Evolutionary conservation across 495 filamentous ascomycete species (phyloP), one percentile per base, ranked within the genome.

Genomic region (Trichoderma gamsii): DNA sequence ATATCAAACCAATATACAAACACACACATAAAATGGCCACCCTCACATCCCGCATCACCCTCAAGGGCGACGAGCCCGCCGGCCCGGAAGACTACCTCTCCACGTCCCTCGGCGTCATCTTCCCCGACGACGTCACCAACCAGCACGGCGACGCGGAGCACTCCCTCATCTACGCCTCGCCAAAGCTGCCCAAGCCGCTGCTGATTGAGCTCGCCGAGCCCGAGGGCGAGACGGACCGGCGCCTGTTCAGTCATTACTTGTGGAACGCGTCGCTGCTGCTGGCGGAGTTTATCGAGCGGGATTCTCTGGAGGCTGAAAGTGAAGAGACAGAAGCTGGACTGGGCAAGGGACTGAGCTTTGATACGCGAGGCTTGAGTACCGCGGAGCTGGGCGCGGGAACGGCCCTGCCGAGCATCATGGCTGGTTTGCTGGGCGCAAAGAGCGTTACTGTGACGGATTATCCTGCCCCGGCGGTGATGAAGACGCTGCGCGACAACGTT

Each of bases 201-300:
- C 70, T 81, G 56, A 77, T 91, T 63, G 71, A 72, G 4, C 81
- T 88, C 13, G 82, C 85, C 1, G 81, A 89, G 70, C 85, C 87
- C 1, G 74, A 82, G 25, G 79, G 76, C 1, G 85, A 89, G 35
- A 79, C 84, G 49, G 85, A 84, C 18, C 76, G 89, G 66, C 80
- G 76, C 51, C 83, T 95, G 46, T 96, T 93, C 75, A 88, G 88
- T 43, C 93, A 96, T 75, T 90, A 90, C 75, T 77, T 97, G 7
- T 97, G 93, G 93, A 96, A 94, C 74, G 82, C 91, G n/a, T 87
- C 83, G 0, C 78, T 94, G 70, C 80, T 89, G 67, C 80, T 93
- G 63, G 90, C 89, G 1, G 90, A 91, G 74, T 79, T 88, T 15
- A 79, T 95, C 12, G 87, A 90, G 72, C 78, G 76, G 5, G 76